These are phyloP conservation scores for Zygotorulaspora chibaensis DNA, from an alignment of 805 yeast species.

Conservation along the genomic window DNA sequence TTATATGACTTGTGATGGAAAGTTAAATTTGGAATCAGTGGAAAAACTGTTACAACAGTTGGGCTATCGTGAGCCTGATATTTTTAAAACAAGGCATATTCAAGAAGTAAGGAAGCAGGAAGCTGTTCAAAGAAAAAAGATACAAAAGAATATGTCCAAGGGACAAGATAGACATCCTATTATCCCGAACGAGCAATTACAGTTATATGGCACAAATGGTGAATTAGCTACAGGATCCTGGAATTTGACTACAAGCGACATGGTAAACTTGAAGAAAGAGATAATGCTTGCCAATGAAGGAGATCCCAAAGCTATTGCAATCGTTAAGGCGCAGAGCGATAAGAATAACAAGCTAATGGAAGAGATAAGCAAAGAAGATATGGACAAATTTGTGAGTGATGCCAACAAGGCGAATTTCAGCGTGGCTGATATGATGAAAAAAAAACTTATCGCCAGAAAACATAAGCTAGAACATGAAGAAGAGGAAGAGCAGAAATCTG, in stretches of 20 bases:
- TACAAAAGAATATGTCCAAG: constrained; percentile 53
- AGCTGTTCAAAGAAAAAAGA: constrained; percentile 53
- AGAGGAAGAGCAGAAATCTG: constrained; percentile 12
- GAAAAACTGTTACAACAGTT: constrained; percentile 63
- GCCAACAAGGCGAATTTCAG: constrained; percentile 41
- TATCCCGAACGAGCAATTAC: constrained; percentile 64
- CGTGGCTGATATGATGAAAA: constrained; percentile 45
- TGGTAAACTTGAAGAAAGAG: constrained; percentile 58
- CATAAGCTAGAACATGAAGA: constrained; percentile 27
- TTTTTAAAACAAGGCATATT: constrained; percentile 65
- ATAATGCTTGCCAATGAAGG: constrained; percentile 69
- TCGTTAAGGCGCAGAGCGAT: constrained; percentile 43
- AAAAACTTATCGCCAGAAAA: constrained; percentile 32
- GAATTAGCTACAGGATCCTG: constrained; percentile 63
- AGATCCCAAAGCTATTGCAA: constrained; percentile 63
- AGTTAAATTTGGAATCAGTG: constrained; percentile 67
- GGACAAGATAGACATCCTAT: constrained; percentile 76
- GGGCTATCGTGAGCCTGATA: constrained; percentile 70
- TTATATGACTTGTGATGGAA: constrained; percentile 88
- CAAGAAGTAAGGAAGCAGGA: constrained; percentile 67
- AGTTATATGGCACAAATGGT: constrained; percentile 72
- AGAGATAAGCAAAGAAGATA: constrained; percentile 29
- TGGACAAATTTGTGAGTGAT: constrained; percentile 30
- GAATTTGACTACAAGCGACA: constrained; percentile 63
- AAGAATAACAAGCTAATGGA: constrained; percentile 24